A percentile compares a stretch with the other conserved stretches of the same genome.
phyloP scores from a whole-genome alignment of 495 filamentous ascomycete genomes.

The Penicillium ochrochloron region DNA sequence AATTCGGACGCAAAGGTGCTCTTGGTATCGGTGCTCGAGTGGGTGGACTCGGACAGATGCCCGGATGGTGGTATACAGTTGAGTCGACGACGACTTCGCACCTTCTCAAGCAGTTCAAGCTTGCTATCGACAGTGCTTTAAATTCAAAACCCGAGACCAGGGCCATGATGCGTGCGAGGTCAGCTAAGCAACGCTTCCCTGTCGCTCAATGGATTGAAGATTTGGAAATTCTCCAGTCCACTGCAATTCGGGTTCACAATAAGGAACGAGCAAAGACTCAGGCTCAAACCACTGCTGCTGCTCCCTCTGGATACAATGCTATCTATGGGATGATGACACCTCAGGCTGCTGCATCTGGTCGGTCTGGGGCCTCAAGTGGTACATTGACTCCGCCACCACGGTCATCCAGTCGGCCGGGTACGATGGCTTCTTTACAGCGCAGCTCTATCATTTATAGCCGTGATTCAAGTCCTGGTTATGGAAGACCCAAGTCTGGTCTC shows the following conservation, averaged over 20 bases:
- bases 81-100: slow-evolving; percentile 74
- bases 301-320: slow-evolving; percentile 44
- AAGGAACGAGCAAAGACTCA: slow-evolving; percentile 46
- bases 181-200: slow-evolving; percentile 78
- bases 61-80: slow-evolving; percentile 73
- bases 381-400: slow-evolving; percentile 48
- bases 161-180: slow-evolving; percentile 73
- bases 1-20: slow-evolving; percentile 79
- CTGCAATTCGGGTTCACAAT: slow-evolving; percentile 54
- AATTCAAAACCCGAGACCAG: slow-evolving; percentile 61
- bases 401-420: slow-evolving; percentile 50
- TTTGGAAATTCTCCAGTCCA: slow-evolving; percentile 63
- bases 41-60: slow-evolving; percentile 77
- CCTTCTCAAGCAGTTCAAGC: slow-evolving; percentile 72
- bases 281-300: slow-evolving; percentile 28
- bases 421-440: slow-evolving; percentile 45
- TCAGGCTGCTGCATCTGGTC: slow-evolving; percentile 33
- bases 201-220: slow-evolving; percentile 70
- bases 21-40: slow-evolving; percentile 71
- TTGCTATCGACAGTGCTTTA: slow-evolving; percentile 68
- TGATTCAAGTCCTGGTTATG: slow-evolving; percentile 46
- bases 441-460: slow-evolving; percentile 53
- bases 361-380: slow-evolving; percentile 50
- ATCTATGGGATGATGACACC: slow-evolving; percentile 49
- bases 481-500: slow-evolving; percentile 42